Evolutionary conservation across 306 rosid species (phyloP).

Genomic region (Echinosophora koreensis): DNA sequence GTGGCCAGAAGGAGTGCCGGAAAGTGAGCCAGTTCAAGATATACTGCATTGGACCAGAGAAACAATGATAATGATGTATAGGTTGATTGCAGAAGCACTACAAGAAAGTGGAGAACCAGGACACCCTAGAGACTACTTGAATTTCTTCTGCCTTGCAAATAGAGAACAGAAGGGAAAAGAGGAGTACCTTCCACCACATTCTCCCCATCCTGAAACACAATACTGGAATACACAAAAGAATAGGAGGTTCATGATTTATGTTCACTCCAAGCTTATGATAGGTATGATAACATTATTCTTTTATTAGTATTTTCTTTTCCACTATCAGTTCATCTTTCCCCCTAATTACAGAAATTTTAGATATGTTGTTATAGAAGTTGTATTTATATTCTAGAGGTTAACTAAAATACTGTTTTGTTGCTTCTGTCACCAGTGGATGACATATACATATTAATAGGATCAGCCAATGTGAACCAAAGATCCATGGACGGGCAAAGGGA

Average conservation of each 20-base stretch:
- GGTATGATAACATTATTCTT: conserved; percentile 59
- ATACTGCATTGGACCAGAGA: conserved; percentile 88
- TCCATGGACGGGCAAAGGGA: conserved; percentile 96
- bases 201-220: conserved; percentile 72
- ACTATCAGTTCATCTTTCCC: neutral
- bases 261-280: conserved; percentile 96
- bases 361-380: neutral
- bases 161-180: conserved; percentile 68
- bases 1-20: conserved; percentile 98
- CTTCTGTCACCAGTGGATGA: conserved; percentile 76
- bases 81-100: conserved; percentile 83
- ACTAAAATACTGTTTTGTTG: conserved; percentile 31
- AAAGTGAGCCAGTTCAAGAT: conserved; percentile 85
- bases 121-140: conserved; percentile 90
- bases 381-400: conserved; percentile 4
- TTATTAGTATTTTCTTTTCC: neutral
- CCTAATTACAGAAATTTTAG: neutral
- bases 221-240: conserved; percentile 85
- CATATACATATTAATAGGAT: conserved; percentile 83
- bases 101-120: conserved; percentile 66
- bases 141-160: conserved; percentile 93
- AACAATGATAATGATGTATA: conserved; percentile 92
- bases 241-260: conserved; percentile 96
- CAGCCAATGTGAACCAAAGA: conserved; percentile 94
- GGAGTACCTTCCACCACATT: conserved; percentile 74